Base-by-base conservation (phyloP, 768 basidiomycete genomes). In the Hypsizygus marmoreus region DNA sequence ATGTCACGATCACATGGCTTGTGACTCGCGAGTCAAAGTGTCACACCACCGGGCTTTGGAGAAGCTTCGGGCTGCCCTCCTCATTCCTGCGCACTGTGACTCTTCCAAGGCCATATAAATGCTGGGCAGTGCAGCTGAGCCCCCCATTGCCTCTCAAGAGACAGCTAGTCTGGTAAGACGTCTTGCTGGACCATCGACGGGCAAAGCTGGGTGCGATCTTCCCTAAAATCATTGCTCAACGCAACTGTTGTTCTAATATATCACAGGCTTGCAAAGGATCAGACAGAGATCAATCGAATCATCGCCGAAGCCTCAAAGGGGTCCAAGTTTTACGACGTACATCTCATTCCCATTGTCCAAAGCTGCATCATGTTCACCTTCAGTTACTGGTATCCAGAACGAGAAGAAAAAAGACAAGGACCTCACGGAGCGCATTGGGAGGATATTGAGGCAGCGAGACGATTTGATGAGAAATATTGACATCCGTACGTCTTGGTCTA, bases 301-400 rank as follows among this genome's bases (percentile, higher is more conserved):
- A 97, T 95, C 40, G 88, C 90, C 1, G 90, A 95, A 41, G 92
- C 82, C 13, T 93, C 90, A 6, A 93, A 91, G 60, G 94, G 94
- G 3, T 95, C 92, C 20, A 93, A 92, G 67, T 97, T 88, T 66
- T 95, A 91, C 62, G 83, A 92, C 72, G 87, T 80, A 61, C 58
- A 73, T n/a, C n/a, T n/a, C n/a, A n/a, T n/a, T n/a, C n/a, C n/a
- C n/a, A n/a, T n/a, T n/a, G n/a, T n/a, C n/a, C n/a, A n/a, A n/a
- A n/a, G n/a, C n/a, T n/a, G n/a, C n/a, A n/a, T n/a, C n/a, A n/a
- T n/a, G n/a, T n/a, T n/a, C n/a, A n/a, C n/a, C n/a, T n/a, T n/a
- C n/a, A n/a, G n/a, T n/a, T n/a, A 43, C 2, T 19, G 35, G 17
- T n/a, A 19, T 29, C 14, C 11, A 91, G 82, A 93, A 95, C 54